A percentile compares a stretch with the other conserved stretches of the same genome.
These are phyloP conservation scores for Phalaenopsis equestris DNA, from an alignment of 106 monocot genomes.

Conservation along the genomic window DNA sequence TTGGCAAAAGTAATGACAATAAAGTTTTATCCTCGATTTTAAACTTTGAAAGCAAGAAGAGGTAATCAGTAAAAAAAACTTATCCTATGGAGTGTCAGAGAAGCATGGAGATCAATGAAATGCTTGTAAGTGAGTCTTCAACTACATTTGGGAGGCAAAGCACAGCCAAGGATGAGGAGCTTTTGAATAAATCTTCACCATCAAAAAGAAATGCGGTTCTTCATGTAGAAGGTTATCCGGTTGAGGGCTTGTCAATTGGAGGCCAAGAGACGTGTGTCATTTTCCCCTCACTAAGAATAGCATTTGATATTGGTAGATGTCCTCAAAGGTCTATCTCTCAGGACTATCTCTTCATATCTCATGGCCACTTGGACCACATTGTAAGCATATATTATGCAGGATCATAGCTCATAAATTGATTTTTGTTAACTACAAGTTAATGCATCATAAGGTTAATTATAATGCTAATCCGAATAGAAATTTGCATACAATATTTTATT, in stretches of 20 bases:
- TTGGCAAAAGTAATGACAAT: not conserved
- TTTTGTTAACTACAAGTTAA: not conserved
- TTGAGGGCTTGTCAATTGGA: conserved; percentile 87
- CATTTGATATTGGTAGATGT: conserved; percentile 94
- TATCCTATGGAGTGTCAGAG: not conserved
- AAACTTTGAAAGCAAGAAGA: not conserved
- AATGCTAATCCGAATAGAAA: not conserved
- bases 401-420: not conserved
- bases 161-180: conserved; percentile 3
- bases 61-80: not conserved
- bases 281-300: conserved; percentile 69
- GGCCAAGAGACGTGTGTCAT: conserved; percentile 94
- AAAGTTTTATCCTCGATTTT: not conserved
- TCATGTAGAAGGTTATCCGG: conserved; percentile 64
- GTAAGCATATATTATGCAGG: conserved; percentile 28
- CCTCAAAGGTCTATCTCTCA: conserved; percentile 87
- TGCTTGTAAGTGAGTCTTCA: not conserved
- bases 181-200: not conserved
- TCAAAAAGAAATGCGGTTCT: conserved; percentile 28
- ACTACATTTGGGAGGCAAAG: not conserved
- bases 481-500: not conserved
- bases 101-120: not conserved
- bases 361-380: conserved; percentile 96
- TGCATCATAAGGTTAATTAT: not conserved
- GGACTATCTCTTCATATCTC: conserved; percentile 90